Evolutionary conservation across 2,329 filamentous ascomycete species (phyloP).

Genomic region (Colletotrichum sp.): DNA sequence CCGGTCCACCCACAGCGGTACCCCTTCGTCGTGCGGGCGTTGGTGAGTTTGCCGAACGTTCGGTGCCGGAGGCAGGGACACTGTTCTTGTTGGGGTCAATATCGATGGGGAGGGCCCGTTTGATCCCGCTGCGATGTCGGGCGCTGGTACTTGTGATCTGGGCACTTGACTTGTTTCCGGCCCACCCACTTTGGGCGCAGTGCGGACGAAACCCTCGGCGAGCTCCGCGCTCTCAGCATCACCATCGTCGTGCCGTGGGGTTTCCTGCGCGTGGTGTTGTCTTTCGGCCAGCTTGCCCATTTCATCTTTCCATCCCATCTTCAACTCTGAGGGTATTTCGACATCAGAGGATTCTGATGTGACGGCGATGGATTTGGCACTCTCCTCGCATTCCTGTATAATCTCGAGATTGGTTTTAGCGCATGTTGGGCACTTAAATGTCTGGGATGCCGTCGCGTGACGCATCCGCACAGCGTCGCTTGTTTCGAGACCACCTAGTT

Average conservation of each 20-base stretch:
- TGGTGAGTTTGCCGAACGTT: conserved; percentile 10
- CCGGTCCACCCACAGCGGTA: conserved; percentile 80
- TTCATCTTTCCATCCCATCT: conserved; percentile 77
- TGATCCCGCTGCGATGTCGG: not conserved
- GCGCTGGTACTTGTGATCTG: not conserved
- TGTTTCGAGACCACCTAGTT: conserved; percentile 88
- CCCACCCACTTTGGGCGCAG: conserved; percentile 33
- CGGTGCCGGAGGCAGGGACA: conserved; percentile 27
- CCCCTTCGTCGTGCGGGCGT: conserved; percentile 45
- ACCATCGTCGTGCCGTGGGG: conserved; percentile 26
- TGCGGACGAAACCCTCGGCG: conserved; percentile 64
- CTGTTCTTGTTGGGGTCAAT: conserved; percentile 31
- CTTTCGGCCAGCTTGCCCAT: conserved; percentile 48
- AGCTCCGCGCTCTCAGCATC: conserved; percentile 52
- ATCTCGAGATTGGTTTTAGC: conserved; percentile 76
- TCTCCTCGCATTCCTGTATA: conserved; percentile 71
- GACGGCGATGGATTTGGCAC: conserved; percentile 43
- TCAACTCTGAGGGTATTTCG: conserved; percentile 59
- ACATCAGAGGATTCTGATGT: conserved; percentile 44
- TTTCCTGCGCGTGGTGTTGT: not conserved
- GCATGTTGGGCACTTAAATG: conserved; percentile 75
- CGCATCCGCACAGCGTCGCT: conserved; percentile 68
- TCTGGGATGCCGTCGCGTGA: conserved; percentile 70
- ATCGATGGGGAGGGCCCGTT: conserved; percentile 27
- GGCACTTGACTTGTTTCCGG: not conserved